Conservation (phyloP, 805 yeast species). For the Saccharomyces mikatae region DNA sequence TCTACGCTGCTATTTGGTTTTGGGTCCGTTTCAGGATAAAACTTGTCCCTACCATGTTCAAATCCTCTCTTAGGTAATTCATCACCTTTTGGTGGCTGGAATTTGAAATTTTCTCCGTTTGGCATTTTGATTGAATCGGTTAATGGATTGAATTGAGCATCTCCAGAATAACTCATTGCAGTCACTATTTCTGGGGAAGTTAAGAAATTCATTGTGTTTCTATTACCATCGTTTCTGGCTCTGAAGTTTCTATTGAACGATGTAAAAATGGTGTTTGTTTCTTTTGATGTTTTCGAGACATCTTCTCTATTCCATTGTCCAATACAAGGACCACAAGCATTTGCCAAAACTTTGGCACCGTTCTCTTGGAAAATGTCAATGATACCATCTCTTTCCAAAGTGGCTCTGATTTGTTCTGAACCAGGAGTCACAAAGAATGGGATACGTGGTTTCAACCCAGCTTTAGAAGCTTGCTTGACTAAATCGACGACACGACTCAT, state of each 20-base stretch:
- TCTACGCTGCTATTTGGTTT: constrained; percentile 49
- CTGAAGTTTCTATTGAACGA: constrained; percentile 97
- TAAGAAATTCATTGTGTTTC: constrained; percentile 93
- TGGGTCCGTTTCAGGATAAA: constrained; percentile 68
- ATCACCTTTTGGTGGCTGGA: constrained; percentile 71
- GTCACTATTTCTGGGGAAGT: constrained; percentile 99
- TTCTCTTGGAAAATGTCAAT: constrained; percentile 79
- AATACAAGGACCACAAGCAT: constrained; percentile 98
- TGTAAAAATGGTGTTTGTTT: constrained; percentile 83
- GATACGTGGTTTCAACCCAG: constrained; percentile 86
- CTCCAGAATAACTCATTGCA: constrained; percentile 93
- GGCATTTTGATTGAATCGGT: constrained; percentile 71
- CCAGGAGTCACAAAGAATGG: constrained; percentile 95
- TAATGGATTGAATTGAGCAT: constrained; percentile 83
- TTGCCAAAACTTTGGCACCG: constrained; percentile 92
- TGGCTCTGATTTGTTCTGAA: constrained; percentile 96
- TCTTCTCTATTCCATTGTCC: constrained; percentile 98
- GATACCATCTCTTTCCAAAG: constrained; percentile 94
- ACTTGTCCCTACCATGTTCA: constrained; percentile 61
- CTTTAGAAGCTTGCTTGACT: constrained; percentile 81
- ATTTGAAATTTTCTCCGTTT: constrained; percentile 67
- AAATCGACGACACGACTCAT: constrained; percentile 95
- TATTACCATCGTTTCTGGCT: constrained; percentile 97
- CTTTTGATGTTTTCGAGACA: constrained; percentile 55
- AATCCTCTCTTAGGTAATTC: constrained; percentile 81